Base-by-base conservation (phyloP, 78 protist species). In the Emiliania huxleyi region DNA sequence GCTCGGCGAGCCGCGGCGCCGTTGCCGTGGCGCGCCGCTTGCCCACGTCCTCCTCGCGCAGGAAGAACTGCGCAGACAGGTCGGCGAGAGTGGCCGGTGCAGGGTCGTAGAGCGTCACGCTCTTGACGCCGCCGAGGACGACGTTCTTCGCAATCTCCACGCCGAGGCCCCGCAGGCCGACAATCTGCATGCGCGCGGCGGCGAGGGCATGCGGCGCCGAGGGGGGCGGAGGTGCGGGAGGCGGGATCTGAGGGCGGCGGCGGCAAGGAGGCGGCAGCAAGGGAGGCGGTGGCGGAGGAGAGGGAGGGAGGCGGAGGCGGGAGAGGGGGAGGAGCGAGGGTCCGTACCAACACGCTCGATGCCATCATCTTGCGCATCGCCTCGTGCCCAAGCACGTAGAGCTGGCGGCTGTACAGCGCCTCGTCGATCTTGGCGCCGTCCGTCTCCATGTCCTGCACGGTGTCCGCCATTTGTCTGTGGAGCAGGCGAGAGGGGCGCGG, bases 111-210 rank as follows among this genome's bases (percentile, higher is more conserved):
- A 99, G 56, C 21, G 98, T 94, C 42, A 98, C 98, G n/a, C 96
- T 85, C 75, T 95, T 94, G 52, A 98, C 98, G 42, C 99, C 99
- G 21, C 97, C 98, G n/a, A 99, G 97, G 21, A 98, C 94, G 33
- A 99, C 84, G 94, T 99, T 99, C 96, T 99, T 99, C 69, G 99
- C 96, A 25, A 99, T 95, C 94, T 99, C 99, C 3, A 97, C 93
- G 49, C 99, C 99, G n/a, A 98, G 96, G 52, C 99, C 99, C 23
- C 43, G 0, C 37, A 98, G 33, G 45, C 99, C 99, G 75, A 96
- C 91, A 22, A 99, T 83, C 42, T n/a, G n/a, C n/a, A n/a, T n/a
- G n/a, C n/a, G n/a, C n/a, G n/a, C n/a, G n/a, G n/a, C n/a, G n/a
- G n/a, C n/a, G n/a, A n/a, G n/a, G n/a, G n/a, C n/a, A n/a, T n/a